Evolutionary conservation across 2,329 filamentous ascomycete species (phyloP).

Genomic region (Arthrobotrys iridis): DNA sequence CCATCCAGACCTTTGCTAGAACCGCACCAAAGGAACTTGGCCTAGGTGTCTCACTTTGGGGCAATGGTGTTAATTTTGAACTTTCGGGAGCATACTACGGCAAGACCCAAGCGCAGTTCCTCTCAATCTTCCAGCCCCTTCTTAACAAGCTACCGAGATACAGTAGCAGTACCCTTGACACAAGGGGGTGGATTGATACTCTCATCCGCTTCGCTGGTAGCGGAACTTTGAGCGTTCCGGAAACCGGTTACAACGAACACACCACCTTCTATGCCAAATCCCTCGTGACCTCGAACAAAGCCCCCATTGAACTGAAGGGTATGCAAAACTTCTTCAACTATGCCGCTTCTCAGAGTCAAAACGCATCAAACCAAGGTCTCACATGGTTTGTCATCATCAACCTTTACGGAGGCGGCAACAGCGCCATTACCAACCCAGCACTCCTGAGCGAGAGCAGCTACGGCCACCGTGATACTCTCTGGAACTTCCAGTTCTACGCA

Average conservation of each 20-base stretch:
- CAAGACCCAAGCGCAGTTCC: conserved; percentile 21
- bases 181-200: conserved; percentile 49
- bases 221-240: conserved; percentile 21
- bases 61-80: conserved; percentile 30
- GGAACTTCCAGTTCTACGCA: conserved; percentile 56
- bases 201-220: conserved; percentile 48
- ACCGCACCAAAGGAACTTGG: conserved; percentile 57
- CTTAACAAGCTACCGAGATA: conserved; percentile 14
- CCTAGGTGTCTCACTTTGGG: conserved; percentile 55
- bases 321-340: conserved; percentile 46
- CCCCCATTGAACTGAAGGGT: conserved; percentile 10
- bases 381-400: conserved; percentile 57
- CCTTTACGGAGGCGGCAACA: conserved; percentile 55
- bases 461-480: conserved; percentile 55
- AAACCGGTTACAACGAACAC: conserved; percentile 48
- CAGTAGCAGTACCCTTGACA: neutral
- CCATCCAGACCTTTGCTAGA: conserved; percentile 55
- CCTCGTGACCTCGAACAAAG: conserved; percentile 29
- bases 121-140: conserved; percentile 35
- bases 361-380: conserved; percentile 2
- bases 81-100: conserved; percentile 52
- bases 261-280: conserved; percentile 49
- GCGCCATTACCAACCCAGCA: conserved; percentile 42
- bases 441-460: conserved; percentile 53
- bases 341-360: conserved; percentile 11